phyloP scores from a whole-genome alignment of 1,284 basidiomycete genomes.

The Malassezia restricta region DNA sequence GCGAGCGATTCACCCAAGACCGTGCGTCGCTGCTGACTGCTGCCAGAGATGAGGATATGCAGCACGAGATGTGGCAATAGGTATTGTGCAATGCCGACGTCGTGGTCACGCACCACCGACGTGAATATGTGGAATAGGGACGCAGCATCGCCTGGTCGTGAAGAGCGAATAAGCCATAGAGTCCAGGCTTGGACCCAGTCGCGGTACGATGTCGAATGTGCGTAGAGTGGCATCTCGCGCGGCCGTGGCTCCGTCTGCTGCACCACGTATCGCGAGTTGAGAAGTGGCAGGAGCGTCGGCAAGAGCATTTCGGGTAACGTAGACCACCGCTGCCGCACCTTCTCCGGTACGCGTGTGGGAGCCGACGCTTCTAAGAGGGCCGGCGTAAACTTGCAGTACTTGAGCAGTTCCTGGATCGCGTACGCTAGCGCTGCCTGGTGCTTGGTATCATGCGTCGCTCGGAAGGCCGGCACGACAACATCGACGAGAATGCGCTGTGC shows the following conservation, averaged over 20 bases:
- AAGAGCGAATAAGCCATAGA: conserved; percentile 59
- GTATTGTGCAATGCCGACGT: conserved; percentile 78
- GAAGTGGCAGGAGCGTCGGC: conserved; percentile 75
- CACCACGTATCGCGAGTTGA: conserved; percentile 37
- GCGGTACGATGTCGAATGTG: conserved; percentile 64
- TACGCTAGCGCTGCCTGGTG: conserved; percentile 83
- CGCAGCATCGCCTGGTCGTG: conserved; percentile 28
- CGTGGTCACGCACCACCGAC: conserved; percentile 68
- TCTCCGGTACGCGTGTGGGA: conserved; percentile 50
- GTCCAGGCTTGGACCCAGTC: conserved; percentile 95
- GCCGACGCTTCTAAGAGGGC: conserved; percentile 52
- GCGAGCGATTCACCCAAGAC: conserved; percentile 67
- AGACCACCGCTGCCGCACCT: conserved; percentile 58
- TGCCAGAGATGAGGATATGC: conserved; percentile 69
- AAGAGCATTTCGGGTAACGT: conserved; percentile 68
- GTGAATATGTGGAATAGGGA: conserved; percentile 61
- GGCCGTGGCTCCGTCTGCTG: conserved; percentile 21
- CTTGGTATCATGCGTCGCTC: conserved; percentile 81
- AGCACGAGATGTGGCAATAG: conserved; percentile 84
- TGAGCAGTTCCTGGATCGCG: conserved; percentile 81
- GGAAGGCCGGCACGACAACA: conserved; percentile 79
- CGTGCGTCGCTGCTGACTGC: conserved; percentile 51
- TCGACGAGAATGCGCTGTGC: conserved; percentile 74
- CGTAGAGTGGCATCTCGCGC: conserved; percentile 53
- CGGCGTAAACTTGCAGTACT: conserved; percentile 73